These are phyloP conservation scores for Sphagnum fallax DNA, from an alignment of 228 moss, liverwort and hornwort genomes.

Conservation along the genomic window DNA sequence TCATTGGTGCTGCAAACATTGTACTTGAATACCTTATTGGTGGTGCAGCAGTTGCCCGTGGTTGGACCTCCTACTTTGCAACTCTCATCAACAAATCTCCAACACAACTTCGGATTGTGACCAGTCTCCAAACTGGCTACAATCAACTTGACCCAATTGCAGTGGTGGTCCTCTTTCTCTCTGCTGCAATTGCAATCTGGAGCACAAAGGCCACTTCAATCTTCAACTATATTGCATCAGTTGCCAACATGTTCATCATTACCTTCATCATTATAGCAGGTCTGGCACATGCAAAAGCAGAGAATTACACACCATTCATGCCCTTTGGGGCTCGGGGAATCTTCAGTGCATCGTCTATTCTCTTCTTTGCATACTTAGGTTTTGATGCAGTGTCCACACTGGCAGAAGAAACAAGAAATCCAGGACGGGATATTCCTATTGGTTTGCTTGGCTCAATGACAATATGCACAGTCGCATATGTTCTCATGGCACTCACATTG, in stretches of 20 bases:
- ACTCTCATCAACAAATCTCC: slow-evolving; percentile 38
- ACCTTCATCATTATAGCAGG: slow-evolving; percentile 66
- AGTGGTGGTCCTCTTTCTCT: slow-evolving; percentile 13
- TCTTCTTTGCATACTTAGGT: slow-evolving; percentile 34
- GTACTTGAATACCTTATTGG: slow-evolving; percentile 44
- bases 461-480: slow-evolving; percentile 27
- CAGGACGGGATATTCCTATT: slow-evolving; percentile 23
- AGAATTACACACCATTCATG: slow-evolving; percentile 26
- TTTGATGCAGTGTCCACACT: slow-evolving; percentile 32
- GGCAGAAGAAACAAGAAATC: slow-evolving; percentile 39
- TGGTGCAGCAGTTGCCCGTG: slow-evolving; percentile 39
- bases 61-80: slow-evolving; percentile 61
- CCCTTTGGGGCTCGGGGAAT: slow-evolving; percentile 39
- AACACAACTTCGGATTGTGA: slow-evolving; percentile 23
- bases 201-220: slow-evolving; percentile 64
- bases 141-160: slow-evolving; percentile 46
- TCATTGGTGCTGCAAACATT: slow-evolving; percentile 48
- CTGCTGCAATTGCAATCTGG: slow-evolving; percentile 39
- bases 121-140: slow-evolving; percentile 14
- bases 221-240: slow-evolving; percentile 55
- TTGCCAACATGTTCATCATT: slow-evolving; percentile 67
- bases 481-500: slow-evolving; percentile 30
- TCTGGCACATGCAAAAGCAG: slow-evolving; percentile 20
- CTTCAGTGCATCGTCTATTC: slow-evolving; percentile 40
- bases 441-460: slow-evolving; percentile 40